A percentile compares a stretch with the other conserved stretches of the same genome.
Conservation (phyloP, 2,329 filamentous ascomycete species). For the Ophiostoma sp. region DNA sequence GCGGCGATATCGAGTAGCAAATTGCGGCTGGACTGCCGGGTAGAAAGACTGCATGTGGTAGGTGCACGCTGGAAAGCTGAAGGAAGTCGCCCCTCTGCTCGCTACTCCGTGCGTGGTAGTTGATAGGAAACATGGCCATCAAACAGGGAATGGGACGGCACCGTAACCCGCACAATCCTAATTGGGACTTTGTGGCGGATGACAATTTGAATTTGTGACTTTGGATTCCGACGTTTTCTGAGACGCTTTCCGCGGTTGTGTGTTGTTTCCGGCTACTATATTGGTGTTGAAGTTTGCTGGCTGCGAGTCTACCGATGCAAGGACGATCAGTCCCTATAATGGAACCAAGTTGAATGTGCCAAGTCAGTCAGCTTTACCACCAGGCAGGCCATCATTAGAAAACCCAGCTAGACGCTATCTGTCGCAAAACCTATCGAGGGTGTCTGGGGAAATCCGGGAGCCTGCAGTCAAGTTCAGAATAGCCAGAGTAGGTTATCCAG, state of each 20-base stretch:
- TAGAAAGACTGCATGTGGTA: slow-evolving; percentile 6
- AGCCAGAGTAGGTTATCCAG: not conserved
- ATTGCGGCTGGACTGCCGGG: not conserved
- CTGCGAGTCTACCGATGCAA: not conserved
- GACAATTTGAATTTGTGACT: not conserved
- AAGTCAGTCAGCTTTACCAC: not conserved
- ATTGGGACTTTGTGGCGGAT: not conserved
- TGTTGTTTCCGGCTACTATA: not conserved
- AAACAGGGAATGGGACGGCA: not conserved
- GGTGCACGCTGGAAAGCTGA: not conserved
- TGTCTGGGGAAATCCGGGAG: slow-evolving; percentile 7
- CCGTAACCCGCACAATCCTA: not conserved
- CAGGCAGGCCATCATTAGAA: not conserved
- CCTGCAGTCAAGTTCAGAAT: not conserved
- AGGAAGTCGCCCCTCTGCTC: not conserved
- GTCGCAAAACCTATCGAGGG: not conserved
- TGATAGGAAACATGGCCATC: not conserved
- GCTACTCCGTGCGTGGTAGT: not conserved
- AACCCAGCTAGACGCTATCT: not conserved
- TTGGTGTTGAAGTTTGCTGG: not conserved
- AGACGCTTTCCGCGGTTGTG: not conserved
- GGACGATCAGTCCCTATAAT: not conserved
- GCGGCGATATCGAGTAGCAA: not conserved
- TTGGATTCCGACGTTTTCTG: not conserved
- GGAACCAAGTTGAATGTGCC: not conserved